phyloP scores from a whole-genome alignment of 257 asterid species.

The Parsonsia alboflavescens region DNA sequence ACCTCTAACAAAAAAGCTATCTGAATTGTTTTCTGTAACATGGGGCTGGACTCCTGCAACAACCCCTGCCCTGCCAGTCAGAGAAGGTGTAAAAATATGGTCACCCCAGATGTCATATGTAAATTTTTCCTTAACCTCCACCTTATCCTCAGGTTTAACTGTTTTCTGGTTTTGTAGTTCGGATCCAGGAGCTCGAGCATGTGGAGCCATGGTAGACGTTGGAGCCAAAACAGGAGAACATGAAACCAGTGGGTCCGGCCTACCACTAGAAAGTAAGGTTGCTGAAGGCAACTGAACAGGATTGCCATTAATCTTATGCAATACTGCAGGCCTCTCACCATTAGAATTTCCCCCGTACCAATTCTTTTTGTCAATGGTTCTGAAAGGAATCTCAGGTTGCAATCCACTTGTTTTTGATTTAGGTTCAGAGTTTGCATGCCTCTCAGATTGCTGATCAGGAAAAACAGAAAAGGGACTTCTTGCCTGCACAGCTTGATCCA shows the following conservation, averaged over 20 bases:
- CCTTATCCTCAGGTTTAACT: slow-evolving; percentile 29
- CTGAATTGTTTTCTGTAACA: slow-evolving; percentile 40
- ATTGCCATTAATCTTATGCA: slow-evolving; percentile 29
- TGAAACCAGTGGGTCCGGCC: slow-evolving; percentile 32
- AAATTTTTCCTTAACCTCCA: slow-evolving; percentile 38
- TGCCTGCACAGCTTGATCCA: slow-evolving; percentile 30
- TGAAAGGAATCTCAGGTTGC: slow-evolving; percentile 26
- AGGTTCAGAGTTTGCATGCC: slow-evolving; percentile 24
- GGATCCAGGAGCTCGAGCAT: slow-evolving; percentile 79
- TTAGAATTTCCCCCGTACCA: slow-evolving; percentile 15
- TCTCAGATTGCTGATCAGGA: slow-evolving; percentile 21
- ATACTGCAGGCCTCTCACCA: slow-evolving; percentile 31
- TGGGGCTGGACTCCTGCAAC: slow-evolving; percentile 23
- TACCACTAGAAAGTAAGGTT: slow-evolving; percentile 42
- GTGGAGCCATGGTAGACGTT: slow-evolving; percentile 50
- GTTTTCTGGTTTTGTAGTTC: slow-evolving; percentile 29
- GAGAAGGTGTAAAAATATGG: slow-evolving; percentile 57
- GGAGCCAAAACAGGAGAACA: slow-evolving; percentile 42
- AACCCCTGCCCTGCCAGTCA: slow-evolving; percentile 28
- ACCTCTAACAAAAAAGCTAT: slow-evolving; percentile 72
- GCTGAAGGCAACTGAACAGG: slow-evolving; percentile 65
- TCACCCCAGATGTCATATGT: slow-evolving; percentile 90
- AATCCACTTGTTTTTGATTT: slow-evolving; percentile 21
- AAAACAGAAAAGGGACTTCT: slow-evolving; percentile 27
- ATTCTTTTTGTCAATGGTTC: slow-evolving; percentile 17